Base-by-base conservation (phyloP, 2,329 filamentous ascomycete species). In the Verticillium tricorpus region DNA sequence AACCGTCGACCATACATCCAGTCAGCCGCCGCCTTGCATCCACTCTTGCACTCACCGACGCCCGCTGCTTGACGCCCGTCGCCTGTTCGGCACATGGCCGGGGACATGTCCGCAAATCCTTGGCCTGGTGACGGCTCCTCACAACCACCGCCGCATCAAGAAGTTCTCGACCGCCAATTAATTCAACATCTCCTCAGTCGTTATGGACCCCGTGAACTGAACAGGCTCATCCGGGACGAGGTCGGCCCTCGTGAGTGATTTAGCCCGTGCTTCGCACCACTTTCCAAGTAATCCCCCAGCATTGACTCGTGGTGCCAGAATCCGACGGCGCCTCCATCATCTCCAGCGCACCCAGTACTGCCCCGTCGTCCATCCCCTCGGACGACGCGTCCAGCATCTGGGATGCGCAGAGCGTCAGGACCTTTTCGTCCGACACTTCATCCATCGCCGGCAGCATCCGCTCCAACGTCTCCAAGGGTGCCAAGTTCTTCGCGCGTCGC, bases 391-490 rank as follows among this genome's bases (percentile, higher is more conserved):
- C 73, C 52, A 77, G 74, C 61, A 64, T 77, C 32, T 77, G 76
- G 63, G 76, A 77, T 59, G 67, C 68, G 7, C 61, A 66, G 56
- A 76, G 75, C 62, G 72, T 76, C 58, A 70, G 73, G 37, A 72
- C 76, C 31, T 72, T 73, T 32, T 59, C 58, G 45, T 78, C 76
- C 59, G 77, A 78, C 64, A 72, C 76, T 45, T 75, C 74, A 14
- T 77, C 74, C 25, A 72, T 73, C 19, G 73, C 74, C 17, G 73
- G 74, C 54, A 77, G 75, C 63, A 75, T 78, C 63, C 72, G 77
- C 35, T 77, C 76, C 45, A 77, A 75, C 62, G 71, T 77, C n/a
- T 76, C 74, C 14, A 70, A 72, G 17, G 70, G 73, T 58, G 72
- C 74, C 37, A 76, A 75, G 64, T 62, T 75, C 9, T 67, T 76